phyloP scores from a whole-genome alignment of 257 asterid genomes.

The Nicotiana benthamiana region DNA sequence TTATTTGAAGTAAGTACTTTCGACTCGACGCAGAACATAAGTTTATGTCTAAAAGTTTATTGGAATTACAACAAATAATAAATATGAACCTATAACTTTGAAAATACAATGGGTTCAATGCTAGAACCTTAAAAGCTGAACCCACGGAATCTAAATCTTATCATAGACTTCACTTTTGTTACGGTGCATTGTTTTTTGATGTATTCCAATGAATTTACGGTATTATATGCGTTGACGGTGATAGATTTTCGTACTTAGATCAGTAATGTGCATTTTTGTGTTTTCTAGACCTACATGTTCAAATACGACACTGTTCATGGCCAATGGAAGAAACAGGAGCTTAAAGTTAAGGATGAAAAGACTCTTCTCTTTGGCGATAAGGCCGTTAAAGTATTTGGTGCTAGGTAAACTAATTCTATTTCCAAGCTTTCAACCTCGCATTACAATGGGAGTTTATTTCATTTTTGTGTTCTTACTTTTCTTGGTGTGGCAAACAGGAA shows the following conservation, averaged over 20 bases:
- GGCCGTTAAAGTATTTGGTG: constrained; percentile 39
- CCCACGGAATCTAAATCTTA: too few relatives aligned
- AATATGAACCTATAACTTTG: too few relatives aligned
- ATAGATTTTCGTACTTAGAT: not conserved
- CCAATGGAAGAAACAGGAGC: constrained; percentile 51
- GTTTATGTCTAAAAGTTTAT: too few relatives aligned
- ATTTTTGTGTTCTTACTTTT: not conserved
- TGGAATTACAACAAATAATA: too few relatives aligned
- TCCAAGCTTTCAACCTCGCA: not conserved
- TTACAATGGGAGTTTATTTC: not conserved
- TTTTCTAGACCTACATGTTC: constrained; percentile 50
- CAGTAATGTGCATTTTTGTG: not conserved
- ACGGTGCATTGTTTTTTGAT: too few relatives aligned
- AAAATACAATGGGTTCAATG: too few relatives aligned
- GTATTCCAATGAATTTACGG: too few relatives aligned
- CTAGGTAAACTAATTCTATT: constrained; percentile 17
- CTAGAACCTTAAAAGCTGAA: too few relatives aligned
- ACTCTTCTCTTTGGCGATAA: constrained; percentile 55
- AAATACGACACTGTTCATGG: constrained; percentile 62
- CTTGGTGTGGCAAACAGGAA: not conserved
- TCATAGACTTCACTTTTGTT: too few relatives aligned
- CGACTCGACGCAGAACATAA: too few relatives aligned
- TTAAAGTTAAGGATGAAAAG: constrained; percentile 48
- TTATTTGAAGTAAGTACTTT: too few relatives aligned
- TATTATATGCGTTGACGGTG: too few relatives aligned